Percentiles rank a stretch among this genome's conserved stretches.
These are phyloP conservation scores for Wickerhamiella pararugosa DNA, from an alignment of 1,139 yeast species.

Conservation along the genomic window DNA sequence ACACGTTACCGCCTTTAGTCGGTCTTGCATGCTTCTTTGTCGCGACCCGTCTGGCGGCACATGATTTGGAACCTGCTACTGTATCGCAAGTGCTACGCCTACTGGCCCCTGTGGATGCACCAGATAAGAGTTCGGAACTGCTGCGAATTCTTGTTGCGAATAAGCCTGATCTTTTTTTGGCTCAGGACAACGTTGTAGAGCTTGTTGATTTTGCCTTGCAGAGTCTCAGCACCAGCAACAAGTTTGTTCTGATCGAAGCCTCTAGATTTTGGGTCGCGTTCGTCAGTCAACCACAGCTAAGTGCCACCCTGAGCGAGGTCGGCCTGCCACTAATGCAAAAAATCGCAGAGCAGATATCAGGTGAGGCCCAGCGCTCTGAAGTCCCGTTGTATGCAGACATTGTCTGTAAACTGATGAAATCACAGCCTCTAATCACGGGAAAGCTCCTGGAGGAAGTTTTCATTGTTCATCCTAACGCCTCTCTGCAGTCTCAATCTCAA, in stretches of 20 bases:
- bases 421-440: conserved; percentile 35
- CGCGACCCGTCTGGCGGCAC: conserved; percentile 11
- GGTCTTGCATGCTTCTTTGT: conserved; percentile 22
- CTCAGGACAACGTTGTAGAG: conserved; percentile 3
- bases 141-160: conserved; percentile 8
- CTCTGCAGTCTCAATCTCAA: conserved; percentile 17
- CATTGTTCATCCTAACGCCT: conserved; percentile 19
- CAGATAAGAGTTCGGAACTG: conserved; percentile 13
- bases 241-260: conserved; percentile 47
- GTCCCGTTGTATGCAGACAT: conserved; percentile 43
- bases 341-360: conserved; percentile 21
- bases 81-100: conserved; percentile 11
- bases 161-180: conserved; percentile 1
- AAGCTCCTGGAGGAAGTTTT: conserved; percentile 32
- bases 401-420: conserved; percentile 38
- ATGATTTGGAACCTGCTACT: conserved; percentile 5
- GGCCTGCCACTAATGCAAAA: conserved; percentile 18
- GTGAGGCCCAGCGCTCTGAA: conserved; percentile 43
- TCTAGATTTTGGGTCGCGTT: conserved; percentile 52
- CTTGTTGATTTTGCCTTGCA: conserved; percentile 23
- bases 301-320: conserved; percentile 10
- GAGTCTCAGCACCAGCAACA: conserved; percentile 41
- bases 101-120: conserved; percentile 6
- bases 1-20: conserved; percentile 16
- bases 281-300: conserved; percentile 33